phyloP scores from a whole-genome alignment of 495 filamentous ascomycete species.

The Haplographium delicatum region DNA sequence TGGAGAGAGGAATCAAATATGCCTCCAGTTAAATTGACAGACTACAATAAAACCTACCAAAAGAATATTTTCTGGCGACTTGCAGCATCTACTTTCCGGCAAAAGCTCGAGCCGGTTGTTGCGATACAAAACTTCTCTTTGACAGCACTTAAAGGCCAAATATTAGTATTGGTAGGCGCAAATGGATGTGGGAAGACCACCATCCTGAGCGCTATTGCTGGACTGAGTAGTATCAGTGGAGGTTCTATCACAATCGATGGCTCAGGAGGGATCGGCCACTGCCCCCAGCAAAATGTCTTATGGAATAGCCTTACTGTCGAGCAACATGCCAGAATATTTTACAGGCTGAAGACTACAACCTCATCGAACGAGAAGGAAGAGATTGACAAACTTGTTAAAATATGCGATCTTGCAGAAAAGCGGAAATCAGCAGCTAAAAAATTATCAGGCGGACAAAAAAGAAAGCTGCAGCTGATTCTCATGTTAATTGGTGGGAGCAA shows the following conservation, averaged over 20 bases:
- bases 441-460: conserved; percentile 79
- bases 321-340: conserved; percentile 74
- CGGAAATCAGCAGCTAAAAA: conserved; percentile 57
- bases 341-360: conserved; percentile 58
- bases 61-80: conserved; percentile 53
- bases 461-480: conserved; percentile 85
- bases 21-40: conserved; percentile 48
- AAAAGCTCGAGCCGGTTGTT: conserved; percentile 49
- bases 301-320: conserved; percentile 77
- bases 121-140: conserved; percentile 66
- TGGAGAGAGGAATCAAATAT: not conserved
- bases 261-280: conserved; percentile 74
- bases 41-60: conserved; percentile 66
- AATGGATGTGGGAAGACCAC: conserved; percentile 85
- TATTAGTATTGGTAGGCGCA: conserved; percentile 73
- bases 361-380: conserved; percentile 44
- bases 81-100: conserved; percentile 24
- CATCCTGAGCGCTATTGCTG: conserved; percentile 75
- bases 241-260: conserved; percentile 66
- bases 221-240: conserved; percentile 59
- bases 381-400: conserved; percentile 51
- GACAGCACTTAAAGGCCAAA: conserved; percentile 61
- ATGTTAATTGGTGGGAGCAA: conserved; percentile 83
- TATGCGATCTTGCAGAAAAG: conserved; percentile 67
- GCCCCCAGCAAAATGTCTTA: conserved; percentile 81